phyloP scores from a whole-genome alignment of 129 eudicot species.

The carrot (Daucus carota) region DH1_v3.0 NC_030382.2:52040001-52040500 shows the following conservation, averaged over 20 bases:
- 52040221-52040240: too few species aligned
- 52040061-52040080: not conserved
- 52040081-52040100: not conserved
- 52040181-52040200: not conserved
- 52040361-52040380: too few species aligned
- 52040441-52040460: not conserved
- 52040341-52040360: too few species aligned
- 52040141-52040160: too few species aligned
- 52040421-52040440: not conserved
- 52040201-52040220: not conserved
- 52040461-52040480: not conserved
- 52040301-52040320: too few species aligned
- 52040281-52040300: too few species aligned
- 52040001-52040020: not conserved
- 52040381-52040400: too few species aligned
- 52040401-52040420: too few species aligned
- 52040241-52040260: not conserved
- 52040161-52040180: too few species aligned
- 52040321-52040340: too few species aligned
- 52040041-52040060: too few species aligned
- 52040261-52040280: not conserved
- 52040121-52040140: not conserved
- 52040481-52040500: not conserved
- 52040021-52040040: not conserved
- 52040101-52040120: too few species aligned